Percentiles rank a stretch among this genome's conserved stretches.
Evolutionary conservation across 2,329 filamentous ascomycete genomes (phyloP).

Genomic region (Simplicillium sp.): DNA sequence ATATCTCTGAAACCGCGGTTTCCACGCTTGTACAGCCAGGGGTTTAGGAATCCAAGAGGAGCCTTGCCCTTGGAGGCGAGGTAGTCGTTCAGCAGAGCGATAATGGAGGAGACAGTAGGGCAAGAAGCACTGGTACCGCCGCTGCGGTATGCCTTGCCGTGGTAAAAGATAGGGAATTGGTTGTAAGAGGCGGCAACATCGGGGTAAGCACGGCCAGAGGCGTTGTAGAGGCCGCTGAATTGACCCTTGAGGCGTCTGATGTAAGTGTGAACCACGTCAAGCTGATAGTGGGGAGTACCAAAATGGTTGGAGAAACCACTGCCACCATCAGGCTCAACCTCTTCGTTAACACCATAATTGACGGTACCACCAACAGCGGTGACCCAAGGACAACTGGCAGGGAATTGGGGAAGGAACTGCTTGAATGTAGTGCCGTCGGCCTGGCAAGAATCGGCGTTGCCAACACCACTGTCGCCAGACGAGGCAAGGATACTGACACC

Average conservation of each 20-base stretch:
- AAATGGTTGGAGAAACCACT: neutral
- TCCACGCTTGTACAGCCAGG: constrained; percentile 14
- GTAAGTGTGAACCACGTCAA: neutral
- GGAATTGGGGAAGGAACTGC: neutral
- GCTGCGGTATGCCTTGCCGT: neutral
- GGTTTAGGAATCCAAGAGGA: constrained; percentile 19
- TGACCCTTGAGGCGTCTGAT: neutral
- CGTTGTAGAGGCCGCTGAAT: neutral
- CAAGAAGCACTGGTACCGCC: constrained; percentile 21
- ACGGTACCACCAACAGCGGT: neutral
- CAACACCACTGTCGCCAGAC: neutral
- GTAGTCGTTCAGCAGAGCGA: constrained; percentile 32
- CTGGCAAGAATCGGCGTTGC: neutral
- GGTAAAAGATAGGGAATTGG: neutral
- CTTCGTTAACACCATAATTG: neutral
- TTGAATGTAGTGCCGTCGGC: neutral
- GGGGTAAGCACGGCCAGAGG: neutral
- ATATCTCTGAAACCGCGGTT: constrained; percentile 11
- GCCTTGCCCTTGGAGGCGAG: constrained; percentile 21
- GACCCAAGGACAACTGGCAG: neutral
- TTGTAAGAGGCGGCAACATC: neutral
- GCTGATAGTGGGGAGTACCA: neutral
- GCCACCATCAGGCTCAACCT: neutral
- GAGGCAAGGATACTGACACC: neutral
- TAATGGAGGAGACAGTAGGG: constrained; percentile 29